Base-by-base conservation (phyloP, 2,329 filamentous ascomycete species). In the Lecanicillium sp. region DNA sequence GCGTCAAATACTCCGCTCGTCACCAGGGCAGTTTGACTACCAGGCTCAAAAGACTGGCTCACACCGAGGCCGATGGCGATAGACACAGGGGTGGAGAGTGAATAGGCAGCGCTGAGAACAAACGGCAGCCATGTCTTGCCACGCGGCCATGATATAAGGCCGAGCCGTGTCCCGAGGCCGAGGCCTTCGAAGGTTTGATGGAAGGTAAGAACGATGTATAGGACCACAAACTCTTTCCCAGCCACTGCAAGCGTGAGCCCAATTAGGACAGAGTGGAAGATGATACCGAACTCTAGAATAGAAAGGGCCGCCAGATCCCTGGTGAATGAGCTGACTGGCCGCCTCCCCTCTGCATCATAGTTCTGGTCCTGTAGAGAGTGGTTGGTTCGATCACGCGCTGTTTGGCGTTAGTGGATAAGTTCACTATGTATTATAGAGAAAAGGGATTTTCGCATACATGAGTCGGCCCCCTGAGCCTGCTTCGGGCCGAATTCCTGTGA, bases 1-100 rank as follows among this genome's bases (percentile, higher is more conserved):
- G 84, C 75, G 55, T 94, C 87, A 46, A 94, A 87, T 1, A 94
- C 67, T 10, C 88, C 87, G 48, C 88, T 88, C 44, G 87, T 74
- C 29, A 94, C 72, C 43, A 84, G 66, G 2, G 57, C 53, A 3
- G 50, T 54, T n/a, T 35, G 45, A 1, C 46, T 47, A 4, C 44
- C 44, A 25, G 51, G 54, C 39, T 56, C 41, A 39, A 54, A 56
- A n/a, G 48, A 53, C 9, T 52, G 49, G 32, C 48, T 59, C 22
- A 72, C 37, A 4, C 69, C 69, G 1, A 76, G 49, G 0, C 71
- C 72, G 34, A 66, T 60, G 6, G 67, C 67, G 22, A 73, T 71
- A 4, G 69, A 56, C 37, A 75, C 60, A 0, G 72, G 72, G 0
- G 72, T 76, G 0, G 71, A 71, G 9, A 75, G 45, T 0, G 69